Percentiles rank a stretch among this genome's conserved stretches.
Conservation (phyloP, 768 basidiomycete species). For the Asterophora lycoperdoides region DNA sequence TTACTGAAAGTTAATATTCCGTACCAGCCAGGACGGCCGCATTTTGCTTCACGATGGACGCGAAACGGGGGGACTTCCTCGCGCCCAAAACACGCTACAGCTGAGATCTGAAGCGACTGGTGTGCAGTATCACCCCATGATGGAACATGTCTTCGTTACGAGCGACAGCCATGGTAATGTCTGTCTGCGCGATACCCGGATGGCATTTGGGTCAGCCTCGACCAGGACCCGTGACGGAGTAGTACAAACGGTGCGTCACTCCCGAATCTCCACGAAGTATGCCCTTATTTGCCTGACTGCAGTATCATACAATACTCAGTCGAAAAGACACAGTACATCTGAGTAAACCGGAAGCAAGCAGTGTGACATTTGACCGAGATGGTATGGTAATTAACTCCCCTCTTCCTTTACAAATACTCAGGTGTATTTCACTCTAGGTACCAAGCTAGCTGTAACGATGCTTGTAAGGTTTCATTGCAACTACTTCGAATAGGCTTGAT, state of each 20-base stretch:
- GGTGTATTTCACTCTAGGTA: slow-evolving; percentile 36
- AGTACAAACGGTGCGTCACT: slow-evolving; percentile 43
- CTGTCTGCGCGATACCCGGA: slow-evolving; percentile 64
- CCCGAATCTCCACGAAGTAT: slow-evolving; percentile 1
- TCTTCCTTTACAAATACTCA: neutral
- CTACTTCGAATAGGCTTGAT: neutral
- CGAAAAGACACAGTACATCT: slow-evolving; percentile 36
- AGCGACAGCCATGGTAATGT: slow-evolving; percentile 57
- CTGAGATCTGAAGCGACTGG: slow-evolving; percentile 55
- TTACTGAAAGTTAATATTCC: neutral
- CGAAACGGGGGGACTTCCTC: slow-evolving; percentile 21
- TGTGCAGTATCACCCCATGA: slow-evolving; percentile 61
- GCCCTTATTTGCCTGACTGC: neutral
- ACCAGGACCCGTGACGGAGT: slow-evolving; percentile 47
- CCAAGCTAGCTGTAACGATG: slow-evolving; percentile 61
- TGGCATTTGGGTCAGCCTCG: slow-evolving; percentile 60
- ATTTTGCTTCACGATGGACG: slow-evolving; percentile 63
- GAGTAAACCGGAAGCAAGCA: slow-evolving; percentile 63
- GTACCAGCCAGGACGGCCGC: slow-evolving; percentile 62
- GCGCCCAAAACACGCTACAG: slow-evolving; percentile 50
- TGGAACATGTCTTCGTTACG: slow-evolving; percentile 67
- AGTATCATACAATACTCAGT: slow-evolving; percentile 44
- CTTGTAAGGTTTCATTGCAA: slow-evolving; percentile 39
- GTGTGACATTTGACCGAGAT: slow-evolving; percentile 62
- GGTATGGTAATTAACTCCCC: slow-evolving; percentile 34